A percentile compares a stretch with the other conserved stretches of the same genome.
Evolutionary conservation across 345 rosid species (phyloP).

Genomic region (Hibiscus trionum): DNA sequence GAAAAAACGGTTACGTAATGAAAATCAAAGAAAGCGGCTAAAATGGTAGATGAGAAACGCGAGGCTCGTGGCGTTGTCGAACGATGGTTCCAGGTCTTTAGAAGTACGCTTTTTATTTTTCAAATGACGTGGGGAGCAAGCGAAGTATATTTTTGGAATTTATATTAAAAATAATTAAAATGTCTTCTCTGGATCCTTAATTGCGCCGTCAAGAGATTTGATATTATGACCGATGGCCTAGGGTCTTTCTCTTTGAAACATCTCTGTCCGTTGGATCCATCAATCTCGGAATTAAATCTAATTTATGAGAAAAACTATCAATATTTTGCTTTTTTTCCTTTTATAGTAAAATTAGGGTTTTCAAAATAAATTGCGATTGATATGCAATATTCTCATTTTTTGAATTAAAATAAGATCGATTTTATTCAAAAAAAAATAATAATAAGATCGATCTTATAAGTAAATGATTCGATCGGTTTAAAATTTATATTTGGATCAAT

Average conservation of each 20-base stretch:
- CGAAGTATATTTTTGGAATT: not conserved
- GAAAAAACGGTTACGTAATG: not conserved
- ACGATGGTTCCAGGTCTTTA: not conserved
- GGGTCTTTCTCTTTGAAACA: not conserved
- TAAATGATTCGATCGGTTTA: too few relatives aligned
- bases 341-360: not conserved
- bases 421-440: too few relatives aligned
- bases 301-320: not conserved
- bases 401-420: too few relatives aligned
- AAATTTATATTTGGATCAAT: too few relatives aligned
- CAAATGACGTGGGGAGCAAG: constrained; percentile 24
- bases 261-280: constrained; percentile 1
- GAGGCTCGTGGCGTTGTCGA: not conserved
- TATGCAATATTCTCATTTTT: too few relatives aligned
- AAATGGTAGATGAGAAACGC: constrained; percentile 2
- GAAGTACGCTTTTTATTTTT: not conserved
- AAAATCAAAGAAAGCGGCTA: not conserved
- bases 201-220: constrained; percentile 2
- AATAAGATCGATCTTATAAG: too few relatives aligned
- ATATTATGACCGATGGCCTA: not conserved
- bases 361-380: too few relatives aligned
- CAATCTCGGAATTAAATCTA: not conserved
- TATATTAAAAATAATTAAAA: not conserved
- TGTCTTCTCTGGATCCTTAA: not conserved
- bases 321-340: too few relatives aligned